Base-by-base conservation (phyloP, 139 green algal genomes). In the Chlorella sp. region DNA sequence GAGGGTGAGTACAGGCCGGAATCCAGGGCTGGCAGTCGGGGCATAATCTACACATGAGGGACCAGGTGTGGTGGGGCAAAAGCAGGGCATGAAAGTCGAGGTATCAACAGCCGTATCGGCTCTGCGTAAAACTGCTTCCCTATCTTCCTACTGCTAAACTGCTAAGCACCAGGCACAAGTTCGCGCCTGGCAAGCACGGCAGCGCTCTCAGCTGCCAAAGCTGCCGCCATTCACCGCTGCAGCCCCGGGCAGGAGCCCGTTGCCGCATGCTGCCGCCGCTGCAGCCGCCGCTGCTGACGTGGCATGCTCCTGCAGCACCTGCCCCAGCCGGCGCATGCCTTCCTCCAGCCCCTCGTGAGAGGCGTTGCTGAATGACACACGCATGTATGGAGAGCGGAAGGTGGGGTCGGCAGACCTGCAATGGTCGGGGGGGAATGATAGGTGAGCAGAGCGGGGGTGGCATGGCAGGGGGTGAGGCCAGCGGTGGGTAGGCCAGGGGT, bases 291-390 rank as follows among this genome's bases (percentile, higher is more conserved):
- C 34, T 15, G 34, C 24, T 37, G 77, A 36, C 36, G 34, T 37
- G 11, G 66, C 66, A 32, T 81, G 84, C 66, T 81, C n/a, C 57
- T 86, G 85, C 87, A 71, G 40, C 32, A 68, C 71, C 66, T 82
- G 39, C 19, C 80, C 87, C 77, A 96, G 77, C 2, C 94, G 85
- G 0, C 40, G 80, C 89, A 95, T 92, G 26, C 91, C 93, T 66
- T 94, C 88, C 22, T 79, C 71, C 66, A 96, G 48, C 42, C 93
- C 75, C 2, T 77, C 90, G 18, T 88, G 64, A 0, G 84, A 26
- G 16, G 86, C 91, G 64, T 87, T 79, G 53, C 87, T 91, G 90
- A 94, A 96, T 32, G 93, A 95, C 11, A 95, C 42, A 30, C 94
- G 91, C 53, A 94, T 40, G 69, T 86, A 92, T 15, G 94, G 93